Evolutionary conservation across 129 eudicot species (phyloP).

Genomic region (Arctium minus): DNA sequence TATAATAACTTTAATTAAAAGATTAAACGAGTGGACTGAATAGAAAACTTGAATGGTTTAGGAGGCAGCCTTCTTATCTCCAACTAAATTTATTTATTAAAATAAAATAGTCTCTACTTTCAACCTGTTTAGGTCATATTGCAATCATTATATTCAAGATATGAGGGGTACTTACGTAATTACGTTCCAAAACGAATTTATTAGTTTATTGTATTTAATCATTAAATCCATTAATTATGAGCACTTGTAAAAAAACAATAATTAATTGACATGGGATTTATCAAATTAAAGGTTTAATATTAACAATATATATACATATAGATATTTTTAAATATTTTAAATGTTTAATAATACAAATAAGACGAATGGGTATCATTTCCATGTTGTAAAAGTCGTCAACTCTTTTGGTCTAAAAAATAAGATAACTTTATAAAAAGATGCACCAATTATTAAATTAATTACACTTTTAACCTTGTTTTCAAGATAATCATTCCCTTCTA

Average conservation of each 20-base stretch:
- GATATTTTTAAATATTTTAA: background rate
- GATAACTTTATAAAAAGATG: constrained; percentile 8
- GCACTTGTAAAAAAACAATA: background rate
- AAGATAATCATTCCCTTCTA: background rate
- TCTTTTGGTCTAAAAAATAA: constrained; percentile 7
- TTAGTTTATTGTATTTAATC: background rate
- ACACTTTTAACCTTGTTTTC: constrained; percentile 4
- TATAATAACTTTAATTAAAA: background rate
- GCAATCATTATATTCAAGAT: background rate
- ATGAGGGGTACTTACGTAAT: background rate
- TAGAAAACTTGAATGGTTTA: background rate
- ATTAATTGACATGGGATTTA: background rate
- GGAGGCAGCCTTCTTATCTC: background rate
- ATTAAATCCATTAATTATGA: background rate
- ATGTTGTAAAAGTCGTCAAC: constrained; percentile 3
- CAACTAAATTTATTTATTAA: background rate
- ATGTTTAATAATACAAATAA: background rate
- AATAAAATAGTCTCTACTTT: background rate
- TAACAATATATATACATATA: background rate
- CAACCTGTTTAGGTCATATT: background rate
- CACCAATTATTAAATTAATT: background rate
- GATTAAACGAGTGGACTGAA: background rate
- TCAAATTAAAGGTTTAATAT: background rate
- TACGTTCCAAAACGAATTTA: background rate
- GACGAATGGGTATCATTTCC: constrained; percentile 5